Evolutionary conservation across 2,329 filamentous ascomycete species (phyloP).

Genomic region (Aspergillus sp.): DNA sequence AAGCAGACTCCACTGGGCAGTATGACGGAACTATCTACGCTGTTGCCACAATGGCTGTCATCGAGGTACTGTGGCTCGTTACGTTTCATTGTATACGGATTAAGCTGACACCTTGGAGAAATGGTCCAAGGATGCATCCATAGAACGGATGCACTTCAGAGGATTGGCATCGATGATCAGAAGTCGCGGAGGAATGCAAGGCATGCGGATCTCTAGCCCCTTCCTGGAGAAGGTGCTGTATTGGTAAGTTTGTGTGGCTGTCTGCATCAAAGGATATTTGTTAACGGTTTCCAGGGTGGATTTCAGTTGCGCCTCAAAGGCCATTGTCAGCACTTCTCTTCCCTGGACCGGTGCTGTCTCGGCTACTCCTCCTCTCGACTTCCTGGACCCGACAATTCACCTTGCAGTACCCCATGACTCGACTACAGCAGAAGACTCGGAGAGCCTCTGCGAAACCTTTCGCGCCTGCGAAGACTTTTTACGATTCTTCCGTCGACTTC

Average conservation of each 20-base stretch:
- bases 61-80: slow-evolving; percentile 29
- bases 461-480: slow-evolving; percentile 36
- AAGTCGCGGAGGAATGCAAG: slow-evolving; percentile 34
- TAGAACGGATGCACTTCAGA: slow-evolving; percentile 34
- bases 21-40: slow-evolving; percentile 36
- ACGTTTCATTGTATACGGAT: not conserved
- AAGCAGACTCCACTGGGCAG: slow-evolving; percentile 25
- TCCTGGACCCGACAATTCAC: slow-evolving; percentile 26
- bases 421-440: slow-evolving; percentile 16
- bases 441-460: slow-evolving; percentile 25
- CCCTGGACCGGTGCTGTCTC: slow-evolving; percentile 33
- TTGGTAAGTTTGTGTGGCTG: slow-evolving; percentile 24
- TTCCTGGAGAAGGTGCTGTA: slow-evolving; percentile 37
- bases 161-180: slow-evolving; percentile 32
- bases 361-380: slow-evolving; percentile 28
- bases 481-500: slow-evolving; percentile 31
- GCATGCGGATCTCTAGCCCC: slow-evolving; percentile 28
- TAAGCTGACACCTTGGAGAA: slow-evolving; percentile 28
- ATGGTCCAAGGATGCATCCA: slow-evolving; percentile 36
- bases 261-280: not conserved
- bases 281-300: slow-evolving; percentile 30
- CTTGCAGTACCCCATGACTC: slow-evolving; percentile 18
- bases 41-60: slow-evolving; percentile 36
- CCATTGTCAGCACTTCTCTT: slow-evolving; percentile 31
- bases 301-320: slow-evolving; percentile 34